Evolutionary conservation across 768 basidiomycete species (phyloP).

Genomic region (Auriculariales sp.): DNA sequence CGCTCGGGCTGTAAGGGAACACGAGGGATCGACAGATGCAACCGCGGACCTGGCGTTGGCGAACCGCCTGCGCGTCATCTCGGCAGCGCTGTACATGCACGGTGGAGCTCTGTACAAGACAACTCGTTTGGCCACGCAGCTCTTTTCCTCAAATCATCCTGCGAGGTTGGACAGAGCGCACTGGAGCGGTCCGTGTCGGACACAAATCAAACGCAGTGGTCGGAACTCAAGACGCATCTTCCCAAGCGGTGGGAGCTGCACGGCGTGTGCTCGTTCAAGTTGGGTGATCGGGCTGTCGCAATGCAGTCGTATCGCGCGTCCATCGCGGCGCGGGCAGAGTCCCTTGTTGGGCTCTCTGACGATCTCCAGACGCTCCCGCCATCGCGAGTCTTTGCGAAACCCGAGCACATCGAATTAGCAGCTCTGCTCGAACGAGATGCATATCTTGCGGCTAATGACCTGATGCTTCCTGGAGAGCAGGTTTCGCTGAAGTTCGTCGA

Average conservation of each 20-base stretch:
- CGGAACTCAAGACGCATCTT: slow-evolving; percentile 46
- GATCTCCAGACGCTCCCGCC: slow-evolving; percentile 10
- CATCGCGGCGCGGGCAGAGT: slow-evolving; percentile 10
- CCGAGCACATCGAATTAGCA: slow-evolving; percentile 38
- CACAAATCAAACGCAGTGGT: slow-evolving; percentile 29
- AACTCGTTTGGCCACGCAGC: neutral
- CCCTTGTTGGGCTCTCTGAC: slow-evolving; percentile 23
- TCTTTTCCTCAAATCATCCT: neutral
- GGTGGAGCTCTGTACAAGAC: neutral
- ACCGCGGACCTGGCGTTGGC: neutral
- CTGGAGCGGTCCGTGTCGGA: slow-evolving; percentile 14
- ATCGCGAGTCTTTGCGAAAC: slow-evolving; percentile 24
- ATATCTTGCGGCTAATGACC: slow-evolving; percentile 51
- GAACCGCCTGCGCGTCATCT: neutral
- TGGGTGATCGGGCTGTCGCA: slow-evolving; percentile 51
- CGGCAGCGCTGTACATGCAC: neutral
- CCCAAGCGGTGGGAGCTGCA: slow-evolving; percentile 69
- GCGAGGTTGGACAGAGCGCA: neutral
- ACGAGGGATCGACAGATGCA: neutral
- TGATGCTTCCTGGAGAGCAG: slow-evolving; percentile 38
- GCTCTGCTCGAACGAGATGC: slow-evolving; percentile 51
- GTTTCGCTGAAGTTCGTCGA: slow-evolving; percentile 3
- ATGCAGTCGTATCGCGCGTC: neutral
- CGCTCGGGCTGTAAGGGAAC: neutral
- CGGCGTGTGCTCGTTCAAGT: slow-evolving; percentile 63